phyloP scores from a whole-genome alignment of 192 early-diverging fungal genomes.

The Backusella circina region DNA sequence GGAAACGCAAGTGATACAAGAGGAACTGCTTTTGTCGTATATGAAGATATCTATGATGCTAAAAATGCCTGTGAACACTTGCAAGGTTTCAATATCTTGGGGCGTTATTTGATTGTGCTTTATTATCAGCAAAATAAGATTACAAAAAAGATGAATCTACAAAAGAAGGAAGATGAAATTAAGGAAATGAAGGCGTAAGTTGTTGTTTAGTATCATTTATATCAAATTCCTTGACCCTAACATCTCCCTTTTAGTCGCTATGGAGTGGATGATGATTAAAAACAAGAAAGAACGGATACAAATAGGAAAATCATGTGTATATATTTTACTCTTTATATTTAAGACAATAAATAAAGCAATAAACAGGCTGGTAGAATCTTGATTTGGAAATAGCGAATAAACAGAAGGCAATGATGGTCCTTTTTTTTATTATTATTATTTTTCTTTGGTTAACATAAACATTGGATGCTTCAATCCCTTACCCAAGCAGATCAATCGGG shows the following conservation, averaged over 20 bases:
- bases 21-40: conserved; percentile 96
- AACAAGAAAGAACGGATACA: neutral
- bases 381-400: neutral
- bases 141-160: conserved; percentile 76
- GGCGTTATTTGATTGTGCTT: conserved; percentile 91
- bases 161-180: conserved; percentile 72
- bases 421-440: neutral
- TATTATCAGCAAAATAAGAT: conserved; percentile 85
- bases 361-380: neutral
- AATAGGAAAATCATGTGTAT: neutral
- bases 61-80: conserved; percentile 96
- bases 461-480: too few species aligned
- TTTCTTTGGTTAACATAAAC: too few species aligned
- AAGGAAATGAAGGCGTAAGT: conserved; percentile 67
- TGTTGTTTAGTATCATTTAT: too few species aligned
- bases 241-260: conserved; percentile 9
- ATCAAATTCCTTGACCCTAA: neutral
- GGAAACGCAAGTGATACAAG: conserved; percentile 83
- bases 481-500: too few species aligned
- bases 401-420: neutral
- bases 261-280: conserved; percentile 22
- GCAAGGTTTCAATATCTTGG: conserved; percentile 94
- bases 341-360: neutral
- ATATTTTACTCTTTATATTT: neutral
- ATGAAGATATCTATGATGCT: conserved; percentile 97